A percentile compares a stretch with the other conserved stretches of the same genome.
These are phyloP conservation scores for Escallonia rubra DNA, from an alignment of 129 eudicot genomes.

Conservation along the genomic window DNA sequence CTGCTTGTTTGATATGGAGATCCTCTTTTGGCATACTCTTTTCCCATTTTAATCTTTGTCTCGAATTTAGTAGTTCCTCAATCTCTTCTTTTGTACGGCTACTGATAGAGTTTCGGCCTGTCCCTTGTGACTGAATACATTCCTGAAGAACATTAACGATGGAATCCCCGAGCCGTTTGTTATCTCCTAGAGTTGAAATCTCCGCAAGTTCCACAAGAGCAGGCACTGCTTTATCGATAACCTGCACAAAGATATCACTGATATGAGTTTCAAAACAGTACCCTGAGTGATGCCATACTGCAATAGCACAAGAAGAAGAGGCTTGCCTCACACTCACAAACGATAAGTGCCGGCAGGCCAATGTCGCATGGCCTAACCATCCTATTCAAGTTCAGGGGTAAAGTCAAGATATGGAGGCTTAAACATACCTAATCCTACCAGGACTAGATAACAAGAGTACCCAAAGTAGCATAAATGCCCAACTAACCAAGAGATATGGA, in stretches of 20 bases:
- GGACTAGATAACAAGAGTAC: no score
- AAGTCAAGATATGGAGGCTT: no score
- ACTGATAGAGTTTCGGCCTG: slow-evolving; percentile 58
- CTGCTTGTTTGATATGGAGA: slow-evolving; percentile 96
- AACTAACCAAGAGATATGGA: no score
- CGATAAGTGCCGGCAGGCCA: no score
- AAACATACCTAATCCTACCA: no score
- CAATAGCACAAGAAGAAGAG: no score
- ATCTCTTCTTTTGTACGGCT: slow-evolving; percentile 52
- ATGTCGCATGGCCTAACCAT: no score
- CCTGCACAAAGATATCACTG: slow-evolving; percentile 35
- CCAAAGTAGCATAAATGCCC: no score
- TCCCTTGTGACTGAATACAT: slow-evolving; percentile 64
- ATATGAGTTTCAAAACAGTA: not conserved
- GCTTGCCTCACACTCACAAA: no score
- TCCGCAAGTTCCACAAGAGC: slow-evolving; percentile 81
- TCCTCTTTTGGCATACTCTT: slow-evolving; percentile 91
- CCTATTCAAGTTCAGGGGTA: no score
- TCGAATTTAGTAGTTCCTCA: slow-evolving; percentile 57
- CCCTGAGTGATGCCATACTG: no score
- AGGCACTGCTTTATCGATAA: slow-evolving; percentile 80
- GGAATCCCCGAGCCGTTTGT: slow-evolving; percentile 88
- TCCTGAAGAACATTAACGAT: slow-evolving; percentile 79
- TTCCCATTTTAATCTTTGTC: slow-evolving; percentile 78
- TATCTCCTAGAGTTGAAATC: slow-evolving; percentile 78